Evolutionary conservation across 2,329 filamentous ascomycete species (phyloP).

Genomic region (Pseudophaeomoniella oleicola): DNA sequence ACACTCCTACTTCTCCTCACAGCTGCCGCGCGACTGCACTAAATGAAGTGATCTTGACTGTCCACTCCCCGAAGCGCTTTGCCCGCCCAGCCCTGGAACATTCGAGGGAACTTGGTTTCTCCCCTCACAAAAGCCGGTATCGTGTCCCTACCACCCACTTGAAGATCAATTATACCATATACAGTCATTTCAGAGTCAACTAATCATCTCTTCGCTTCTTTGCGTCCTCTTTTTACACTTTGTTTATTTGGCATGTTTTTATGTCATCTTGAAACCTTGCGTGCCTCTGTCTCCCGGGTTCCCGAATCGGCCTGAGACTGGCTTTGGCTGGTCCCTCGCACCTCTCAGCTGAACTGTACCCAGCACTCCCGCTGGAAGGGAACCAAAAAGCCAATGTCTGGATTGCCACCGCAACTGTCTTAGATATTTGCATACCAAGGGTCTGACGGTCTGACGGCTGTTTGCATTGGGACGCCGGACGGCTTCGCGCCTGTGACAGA

Average conservation of each 20-base stretch:
- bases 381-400: neutral
- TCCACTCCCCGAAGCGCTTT: too few relatives aligned
- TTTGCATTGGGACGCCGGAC: constrained; percentile 2
- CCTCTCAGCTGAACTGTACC: neutral
- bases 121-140: too few relatives aligned
- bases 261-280: neutral
- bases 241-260: neutral
- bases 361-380: constrained; percentile 1
- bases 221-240: neutral
- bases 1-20: too few relatives aligned
- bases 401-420: constrained; percentile 10
- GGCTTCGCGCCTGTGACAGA: constrained; percentile 4
- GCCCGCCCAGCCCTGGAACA: too few relatives aligned
- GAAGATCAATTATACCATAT: neutral
- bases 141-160: neutral
- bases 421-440: too few relatives aligned
- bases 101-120: too few relatives aligned
- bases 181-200: neutral
- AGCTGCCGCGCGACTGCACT: too few relatives aligned
- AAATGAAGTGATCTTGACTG: too few relatives aligned
- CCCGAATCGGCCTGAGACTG: neutral
- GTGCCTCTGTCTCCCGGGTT: neutral
- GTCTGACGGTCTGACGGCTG: constrained; percentile 1
- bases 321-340: neutral
- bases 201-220: neutral